Evolutionary conservation across 2,329 filamentous ascomycete genomes (phyloP).

Genomic region (Exophiala calicioides): DNA sequence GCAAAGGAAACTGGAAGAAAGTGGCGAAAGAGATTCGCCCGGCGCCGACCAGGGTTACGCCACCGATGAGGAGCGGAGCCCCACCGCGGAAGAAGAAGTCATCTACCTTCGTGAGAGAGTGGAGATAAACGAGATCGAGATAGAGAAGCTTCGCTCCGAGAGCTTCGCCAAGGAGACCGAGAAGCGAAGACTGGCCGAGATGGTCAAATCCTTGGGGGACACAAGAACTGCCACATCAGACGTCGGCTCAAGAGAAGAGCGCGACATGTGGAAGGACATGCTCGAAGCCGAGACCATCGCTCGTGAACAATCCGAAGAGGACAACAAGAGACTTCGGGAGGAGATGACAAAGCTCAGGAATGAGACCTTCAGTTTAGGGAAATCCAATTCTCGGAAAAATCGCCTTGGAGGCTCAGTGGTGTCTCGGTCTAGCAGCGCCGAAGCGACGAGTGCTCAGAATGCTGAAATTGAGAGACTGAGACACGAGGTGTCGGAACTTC

Average conservation of each 20-base stretch:
- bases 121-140: constrained; percentile 78
- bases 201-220: constrained; percentile 67
- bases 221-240: constrained; percentile 51
- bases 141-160: constrained; percentile 79
- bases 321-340: constrained; percentile 79
- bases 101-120: constrained; percentile 80
- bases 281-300: constrained; percentile 87
- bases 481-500: constrained; percentile 88
- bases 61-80: constrained; percentile 56
- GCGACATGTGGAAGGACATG: constrained; percentile 91
- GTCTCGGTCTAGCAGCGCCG: constrained; percentile 43
- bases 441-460: constrained; percentile 56
- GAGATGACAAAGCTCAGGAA: constrained; percentile 72
- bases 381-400: constrained; percentile 38
- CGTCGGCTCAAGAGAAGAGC: constrained; percentile 50
- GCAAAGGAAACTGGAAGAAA: constrained; percentile 71
- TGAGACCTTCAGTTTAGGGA: constrained; percentile 38
- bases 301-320: constrained; percentile 86
- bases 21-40: constrained; percentile 43
- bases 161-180: constrained; percentile 77
- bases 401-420: constrained; percentile 39
- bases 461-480: constrained; percentile 78
- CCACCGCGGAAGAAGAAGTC: constrained; percentile 75
- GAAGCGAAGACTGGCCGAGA: constrained; percentile 80
- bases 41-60: constrained; percentile 52